Evolutionary conservation across 148 eudicot species (phyloP).

Genomic region (Chenopodium suecicum): DNA sequence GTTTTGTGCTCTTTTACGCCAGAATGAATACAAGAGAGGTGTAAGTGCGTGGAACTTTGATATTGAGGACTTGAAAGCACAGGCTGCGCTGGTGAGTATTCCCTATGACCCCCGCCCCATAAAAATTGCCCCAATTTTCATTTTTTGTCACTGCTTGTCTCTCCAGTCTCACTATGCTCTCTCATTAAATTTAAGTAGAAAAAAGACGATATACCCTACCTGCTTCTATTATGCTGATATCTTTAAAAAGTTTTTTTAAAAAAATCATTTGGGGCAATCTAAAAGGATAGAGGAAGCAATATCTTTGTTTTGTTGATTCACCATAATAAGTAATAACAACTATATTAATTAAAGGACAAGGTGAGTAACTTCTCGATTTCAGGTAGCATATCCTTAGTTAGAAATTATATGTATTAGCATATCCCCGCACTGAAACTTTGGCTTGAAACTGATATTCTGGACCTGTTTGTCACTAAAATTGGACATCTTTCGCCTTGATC

Average conservation of each 20-base stretch:
- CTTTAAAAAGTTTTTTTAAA: too few species aligned
- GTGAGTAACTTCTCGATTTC: not conserved
- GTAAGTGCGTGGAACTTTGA: slow-evolving; percentile 99
- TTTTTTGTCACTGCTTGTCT: too few species aligned
- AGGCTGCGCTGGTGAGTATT: slow-evolving; percentile 79
- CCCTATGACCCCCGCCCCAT: too few species aligned
- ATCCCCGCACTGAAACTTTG: not conserved
- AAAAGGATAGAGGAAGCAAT: not conserved
- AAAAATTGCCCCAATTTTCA: too few species aligned
- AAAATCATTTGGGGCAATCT: too few species aligned
- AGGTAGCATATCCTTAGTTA: not conserved
- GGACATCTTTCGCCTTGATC: not conserved
- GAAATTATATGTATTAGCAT: not conserved
- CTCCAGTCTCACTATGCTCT: too few species aligned
- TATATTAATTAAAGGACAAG: not conserved
- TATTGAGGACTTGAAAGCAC: slow-evolving; percentile 80
- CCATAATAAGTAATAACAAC: not conserved
- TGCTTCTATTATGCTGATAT: too few species aligned
- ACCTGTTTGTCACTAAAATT: slow-evolving; percentile 6
- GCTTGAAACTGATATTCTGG: slow-evolving; percentile 16
- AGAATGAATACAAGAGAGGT: slow-evolving; percentile 98
- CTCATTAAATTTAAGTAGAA: too few species aligned
- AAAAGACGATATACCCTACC: too few species aligned
- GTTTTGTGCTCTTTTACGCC: slow-evolving; percentile 25
- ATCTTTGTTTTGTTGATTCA: not conserved